A percentile compares a stretch with the other conserved stretches of the same genome.
phyloP scores from a whole-genome alignment of 768 basidiomycete species.

The Tremella mesenterica region DNA sequence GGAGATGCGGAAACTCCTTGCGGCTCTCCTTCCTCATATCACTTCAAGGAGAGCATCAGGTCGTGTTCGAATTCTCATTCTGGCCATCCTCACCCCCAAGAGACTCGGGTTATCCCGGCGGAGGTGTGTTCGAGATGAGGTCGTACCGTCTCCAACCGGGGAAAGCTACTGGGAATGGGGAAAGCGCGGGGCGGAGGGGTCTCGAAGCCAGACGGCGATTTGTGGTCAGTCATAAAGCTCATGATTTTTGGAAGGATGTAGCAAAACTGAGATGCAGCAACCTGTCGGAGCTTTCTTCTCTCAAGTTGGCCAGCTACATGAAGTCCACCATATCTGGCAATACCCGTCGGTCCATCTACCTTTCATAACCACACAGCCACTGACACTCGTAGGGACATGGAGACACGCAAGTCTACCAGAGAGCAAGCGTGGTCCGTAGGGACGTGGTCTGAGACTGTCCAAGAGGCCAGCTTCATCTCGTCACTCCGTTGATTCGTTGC shows the following conservation, averaged over 20 bases:
- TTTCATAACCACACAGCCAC: background rate
- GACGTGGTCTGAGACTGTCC: constrained; percentile 90
- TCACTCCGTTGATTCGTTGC: background rate
- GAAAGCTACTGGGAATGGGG: constrained; percentile 89
- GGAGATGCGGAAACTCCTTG: constrained; percentile 23
- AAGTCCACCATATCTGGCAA: constrained; percentile 95
- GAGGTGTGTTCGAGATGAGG: constrained; percentile 84
- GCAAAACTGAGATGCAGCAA: constrained; percentile 20
- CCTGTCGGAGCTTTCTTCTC: constrained; percentile 44
- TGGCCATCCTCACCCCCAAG: constrained; percentile 83
- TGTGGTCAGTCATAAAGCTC: constrained; percentile 53
- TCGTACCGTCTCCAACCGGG: constrained; percentile 77
- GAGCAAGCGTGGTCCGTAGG: constrained; percentile 90
- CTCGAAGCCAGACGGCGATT: constrained; percentile 86
- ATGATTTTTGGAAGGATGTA: background rate
- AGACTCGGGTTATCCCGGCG: constrained; percentile 53
- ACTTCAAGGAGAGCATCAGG: constrained; percentile 63
- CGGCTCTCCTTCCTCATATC: constrained; percentile 60
- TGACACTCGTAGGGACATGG: constrained; percentile 47
- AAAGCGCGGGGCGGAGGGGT: constrained; percentile 82
- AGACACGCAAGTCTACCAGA: constrained; percentile 69
- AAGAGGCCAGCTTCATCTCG: constrained; percentile 55
- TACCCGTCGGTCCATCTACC: constrained; percentile 59
- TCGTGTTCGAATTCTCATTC: constrained; percentile 81
- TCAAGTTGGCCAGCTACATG: constrained; percentile 47